A percentile compares a stretch with the other conserved stretches of the same genome.
Evolutionary conservation across 2,329 filamentous ascomycete genomes (phyloP).

Genomic region (Leptographium procerum): DNA sequence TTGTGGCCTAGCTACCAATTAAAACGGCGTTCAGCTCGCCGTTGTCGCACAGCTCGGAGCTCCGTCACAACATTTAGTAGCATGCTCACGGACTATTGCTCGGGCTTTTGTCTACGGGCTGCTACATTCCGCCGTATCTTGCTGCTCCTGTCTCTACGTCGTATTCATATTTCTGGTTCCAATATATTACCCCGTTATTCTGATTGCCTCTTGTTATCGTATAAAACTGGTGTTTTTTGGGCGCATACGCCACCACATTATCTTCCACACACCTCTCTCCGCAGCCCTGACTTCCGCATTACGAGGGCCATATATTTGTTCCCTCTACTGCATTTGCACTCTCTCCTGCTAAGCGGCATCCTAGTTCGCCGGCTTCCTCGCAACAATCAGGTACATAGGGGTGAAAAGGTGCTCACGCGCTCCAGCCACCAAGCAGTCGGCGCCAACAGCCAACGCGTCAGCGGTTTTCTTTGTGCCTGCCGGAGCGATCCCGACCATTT

Average conservation of each 20-base stretch:
- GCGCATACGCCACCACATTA: background rate
- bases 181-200: background rate
- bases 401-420: conserved; percentile 88
- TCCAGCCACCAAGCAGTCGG: conserved; percentile 77
- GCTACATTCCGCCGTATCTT: background rate
- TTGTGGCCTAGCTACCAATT: background rate
- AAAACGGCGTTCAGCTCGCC: background rate
- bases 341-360: background rate
- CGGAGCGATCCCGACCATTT: conserved; percentile 65
- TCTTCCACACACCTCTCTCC: background rate
- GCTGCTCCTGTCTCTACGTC: background rate
- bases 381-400: conserved; percentile 96
- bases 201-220: background rate
- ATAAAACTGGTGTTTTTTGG: background rate
- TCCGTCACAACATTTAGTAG: too few species aligned
- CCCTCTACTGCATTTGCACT: background rate
- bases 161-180: background rate
- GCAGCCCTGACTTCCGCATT: background rate
- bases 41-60: conserved; percentile 2
- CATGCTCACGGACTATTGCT: background rate
- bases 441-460: conserved; percentile 71
- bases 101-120: too few species aligned
- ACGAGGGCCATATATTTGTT: background rate
- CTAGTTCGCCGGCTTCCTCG: conserved; percentile 57
- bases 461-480: conserved; percentile 89